A percentile compares a stretch with the other conserved stretches of the same genome.
Evolutionary conservation across 2,329 filamentous ascomycete species (phyloP).

Genomic region (Tetracladium maxilliforme): DNA sequence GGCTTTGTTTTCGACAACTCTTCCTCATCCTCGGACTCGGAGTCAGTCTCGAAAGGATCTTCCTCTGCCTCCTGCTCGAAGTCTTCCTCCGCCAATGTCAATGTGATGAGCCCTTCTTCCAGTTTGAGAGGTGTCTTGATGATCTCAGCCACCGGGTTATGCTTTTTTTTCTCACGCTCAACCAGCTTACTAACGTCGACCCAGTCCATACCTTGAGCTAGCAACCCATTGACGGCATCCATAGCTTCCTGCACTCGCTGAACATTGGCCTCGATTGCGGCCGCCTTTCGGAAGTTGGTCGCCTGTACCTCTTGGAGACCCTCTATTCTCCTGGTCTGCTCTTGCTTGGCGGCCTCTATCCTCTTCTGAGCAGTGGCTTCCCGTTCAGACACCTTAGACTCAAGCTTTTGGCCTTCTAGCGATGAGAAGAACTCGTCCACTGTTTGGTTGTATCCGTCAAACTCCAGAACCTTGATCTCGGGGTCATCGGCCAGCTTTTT

Average conservation of each 20-base stretch:
- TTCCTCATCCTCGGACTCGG: constrained; percentile 41
- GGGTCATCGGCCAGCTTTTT: constrained; percentile 60
- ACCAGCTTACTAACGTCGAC: constrained; percentile 78
- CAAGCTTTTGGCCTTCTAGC: constrained; percentile 81
- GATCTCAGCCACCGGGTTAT: constrained; percentile 74
- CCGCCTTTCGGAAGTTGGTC: constrained; percentile 75
- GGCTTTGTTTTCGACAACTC: constrained; percentile 22
- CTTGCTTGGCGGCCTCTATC: constrained; percentile 67
- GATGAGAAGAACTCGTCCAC: constrained; percentile 97
- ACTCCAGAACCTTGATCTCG: constrained; percentile 54
- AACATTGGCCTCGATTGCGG: constrained; percentile 79
- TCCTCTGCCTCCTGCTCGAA: constrained; percentile 39
- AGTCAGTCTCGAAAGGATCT: constrained; percentile 47
- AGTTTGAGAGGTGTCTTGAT: constrained; percentile 82
- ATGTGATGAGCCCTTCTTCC: constrained; percentile 74
- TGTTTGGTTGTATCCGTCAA: constrained; percentile 78
- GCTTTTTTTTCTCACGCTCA: constrained; percentile 66
- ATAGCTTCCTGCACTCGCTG: constrained; percentile 87
- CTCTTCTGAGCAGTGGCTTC: constrained; percentile 73
- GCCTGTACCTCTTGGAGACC: constrained; percentile 70
- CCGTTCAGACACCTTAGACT: constrained; percentile 67
- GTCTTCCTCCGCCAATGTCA: constrained; percentile 56
- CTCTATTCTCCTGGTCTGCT: constrained; percentile 75
- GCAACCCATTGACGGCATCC: constrained; percentile 81
- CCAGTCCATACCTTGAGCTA: constrained; percentile 96